Evolutionary conservation across 148 eudicot species (phyloP).

Genomic region (Mesembryanthemum crystallinum): DNA sequence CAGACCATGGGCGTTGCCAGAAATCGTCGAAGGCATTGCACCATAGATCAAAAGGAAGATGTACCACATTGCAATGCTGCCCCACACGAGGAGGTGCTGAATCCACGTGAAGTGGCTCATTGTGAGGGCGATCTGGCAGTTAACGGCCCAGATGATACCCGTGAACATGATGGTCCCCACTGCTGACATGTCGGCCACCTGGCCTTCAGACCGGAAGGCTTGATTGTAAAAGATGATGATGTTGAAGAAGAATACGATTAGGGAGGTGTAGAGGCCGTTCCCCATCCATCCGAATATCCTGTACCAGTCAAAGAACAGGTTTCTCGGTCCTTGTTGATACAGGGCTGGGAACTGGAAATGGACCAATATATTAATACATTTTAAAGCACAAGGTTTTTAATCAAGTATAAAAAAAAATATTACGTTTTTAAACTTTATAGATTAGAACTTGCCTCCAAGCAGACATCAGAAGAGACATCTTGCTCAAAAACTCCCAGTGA

Average conservation of each 20-base stretch:
- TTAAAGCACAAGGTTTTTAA: neutral
- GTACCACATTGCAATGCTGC: conserved; percentile 72
- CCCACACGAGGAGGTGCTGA: conserved; percentile 81
- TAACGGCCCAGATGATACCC: conserved; percentile 76
- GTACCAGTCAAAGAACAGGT: conserved; percentile 84
- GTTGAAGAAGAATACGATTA: conserved; percentile 67
- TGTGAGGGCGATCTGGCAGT: conserved; percentile 79
- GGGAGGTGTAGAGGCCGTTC: conserved; percentile 73
- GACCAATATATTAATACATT: neutral
- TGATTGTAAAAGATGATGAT: conserved; percentile 63
- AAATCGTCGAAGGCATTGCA: conserved; percentile 29
- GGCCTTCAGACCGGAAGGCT: conserved; percentile 60
- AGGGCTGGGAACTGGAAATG: conserved; percentile 76
- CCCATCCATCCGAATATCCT: conserved; percentile 87
- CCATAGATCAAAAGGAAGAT: conserved; percentile 64
- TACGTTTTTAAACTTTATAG: neutral
- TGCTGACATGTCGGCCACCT: conserved; percentile 66
- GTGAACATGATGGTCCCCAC: conserved; percentile 87
- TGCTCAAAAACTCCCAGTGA: conserved; percentile 94
- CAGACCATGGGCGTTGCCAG: conserved; percentile 49
- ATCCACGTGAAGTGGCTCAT: conserved; percentile 96
- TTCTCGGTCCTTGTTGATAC: conserved; percentile 87
- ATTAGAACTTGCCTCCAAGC: conserved; percentile 68
- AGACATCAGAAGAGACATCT: conserved; percentile 84
- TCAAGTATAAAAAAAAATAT: neutral